Percentiles rank a stretch among this genome's conserved stretches.
Conservation (phyloP, 2,329 filamentous ascomycete genomes). For the Gyromitra esculenta region DNA sequence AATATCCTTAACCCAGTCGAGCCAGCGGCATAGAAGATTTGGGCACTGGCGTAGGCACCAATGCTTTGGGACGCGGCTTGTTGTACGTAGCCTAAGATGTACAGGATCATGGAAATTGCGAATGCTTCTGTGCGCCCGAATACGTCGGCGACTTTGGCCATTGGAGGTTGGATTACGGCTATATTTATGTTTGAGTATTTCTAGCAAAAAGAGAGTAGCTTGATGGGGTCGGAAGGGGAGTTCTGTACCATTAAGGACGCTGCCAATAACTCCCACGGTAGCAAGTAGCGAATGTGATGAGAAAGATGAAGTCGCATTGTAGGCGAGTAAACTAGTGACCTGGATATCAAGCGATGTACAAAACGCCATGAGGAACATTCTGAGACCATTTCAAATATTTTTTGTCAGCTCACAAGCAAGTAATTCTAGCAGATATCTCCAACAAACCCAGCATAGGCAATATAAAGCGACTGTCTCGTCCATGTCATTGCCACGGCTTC, state of each 20-base stretch:
- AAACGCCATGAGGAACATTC: conserved; percentile 70
- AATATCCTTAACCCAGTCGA: conserved; percentile 70
- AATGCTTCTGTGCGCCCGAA: conserved; percentile 72
- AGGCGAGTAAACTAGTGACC: conserved; percentile 69
- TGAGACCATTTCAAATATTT: conserved; percentile 40
- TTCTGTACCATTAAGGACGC: conserved; percentile 69
- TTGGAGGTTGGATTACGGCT: conserved; percentile 70
- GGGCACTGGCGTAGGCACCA: conserved; percentile 66
- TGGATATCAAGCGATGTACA: conserved; percentile 74
- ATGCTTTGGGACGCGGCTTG: conserved; percentile 68
- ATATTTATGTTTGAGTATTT: conserved; percentile 1
- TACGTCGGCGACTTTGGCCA: conserved; percentile 71
- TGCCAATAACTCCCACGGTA: conserved; percentile 72
- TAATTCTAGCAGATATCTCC: not conserved
- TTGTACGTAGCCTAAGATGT: conserved; percentile 68
- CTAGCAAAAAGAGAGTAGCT: conserved; percentile 14
- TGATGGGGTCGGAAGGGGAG: conserved; percentile 1
- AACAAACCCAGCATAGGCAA: conserved; percentile 62
- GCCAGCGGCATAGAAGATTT: conserved; percentile 72
- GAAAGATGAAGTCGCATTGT: conserved; percentile 74
- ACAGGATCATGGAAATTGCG: conserved; percentile 66
- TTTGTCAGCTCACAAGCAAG: not conserved
- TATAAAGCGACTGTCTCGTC: conserved; percentile 63
- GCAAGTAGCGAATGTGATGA: conserved; percentile 72
- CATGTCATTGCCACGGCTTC: conserved; percentile 65